Conservation (phyloP, 1,139 yeast genomes). For the Taphrina pruni region DNA sequence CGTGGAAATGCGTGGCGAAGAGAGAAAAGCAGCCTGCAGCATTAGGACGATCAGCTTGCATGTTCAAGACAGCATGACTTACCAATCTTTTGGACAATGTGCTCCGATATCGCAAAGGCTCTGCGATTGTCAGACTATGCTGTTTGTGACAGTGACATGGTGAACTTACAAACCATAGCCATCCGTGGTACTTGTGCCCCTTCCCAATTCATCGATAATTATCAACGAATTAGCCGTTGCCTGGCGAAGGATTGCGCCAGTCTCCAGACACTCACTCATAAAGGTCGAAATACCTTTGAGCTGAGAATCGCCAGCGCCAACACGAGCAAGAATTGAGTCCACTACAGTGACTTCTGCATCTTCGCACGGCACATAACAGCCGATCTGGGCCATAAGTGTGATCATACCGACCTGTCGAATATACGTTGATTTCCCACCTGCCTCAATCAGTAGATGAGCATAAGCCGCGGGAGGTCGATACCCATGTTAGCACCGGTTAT, state of each 20-base stretch:
- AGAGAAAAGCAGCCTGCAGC: slow-evolving; percentile 68
- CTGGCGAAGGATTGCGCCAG: slow-evolving; percentile 85
- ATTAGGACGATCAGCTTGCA: background rate
- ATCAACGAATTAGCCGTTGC: slow-evolving; percentile 85
- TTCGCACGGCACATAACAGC: slow-evolving; percentile 83
- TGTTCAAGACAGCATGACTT: background rate
- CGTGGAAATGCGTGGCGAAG: slow-evolving; percentile 98
- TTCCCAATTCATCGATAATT: slow-evolving; percentile 91
- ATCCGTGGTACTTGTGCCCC: slow-evolving; percentile 96
- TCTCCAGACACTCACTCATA: slow-evolving; percentile 98
- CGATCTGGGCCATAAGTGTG: slow-evolving; percentile 87
- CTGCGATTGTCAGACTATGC: background rate
- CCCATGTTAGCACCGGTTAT: slow-evolving; percentile 99
- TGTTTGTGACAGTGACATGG: background rate
- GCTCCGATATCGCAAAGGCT: slow-evolving; percentile 95
- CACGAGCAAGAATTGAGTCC: slow-evolving; percentile 91
- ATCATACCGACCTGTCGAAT: slow-evolving; percentile 91
- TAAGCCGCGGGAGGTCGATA: background rate
- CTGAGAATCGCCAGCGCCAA: slow-evolving; percentile 99
- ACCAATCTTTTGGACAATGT: slow-evolving; percentile 67
- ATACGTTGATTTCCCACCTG: slow-evolving; percentile 85
- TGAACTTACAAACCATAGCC: slow-evolving; percentile 74
- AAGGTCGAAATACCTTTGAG: slow-evolving; percentile 94
- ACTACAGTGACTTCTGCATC: slow-evolving; percentile 78
- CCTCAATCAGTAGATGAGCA: background rate